Evolutionary conservation across 495 filamentous ascomycete genomes (phyloP), one percentile per base, ranked within the genome.

Genomic region (Sordaria brevicollis): DNA sequence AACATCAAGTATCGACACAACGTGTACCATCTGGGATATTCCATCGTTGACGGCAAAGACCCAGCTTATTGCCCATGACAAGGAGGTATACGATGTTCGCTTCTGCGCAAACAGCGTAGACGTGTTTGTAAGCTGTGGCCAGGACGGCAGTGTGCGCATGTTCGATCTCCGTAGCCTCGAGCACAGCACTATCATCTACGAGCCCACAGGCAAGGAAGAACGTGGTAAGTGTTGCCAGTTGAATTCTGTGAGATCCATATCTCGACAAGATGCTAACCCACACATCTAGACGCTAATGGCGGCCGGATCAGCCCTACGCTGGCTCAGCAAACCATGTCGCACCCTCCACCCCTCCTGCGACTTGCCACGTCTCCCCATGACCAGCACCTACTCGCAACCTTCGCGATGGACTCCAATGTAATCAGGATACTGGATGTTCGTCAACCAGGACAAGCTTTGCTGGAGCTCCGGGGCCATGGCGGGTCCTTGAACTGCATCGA

Each of bases 1-100:
- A 71, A 99, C 95, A 0, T 96, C 92, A 3, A 97, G 94, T 78
- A 99, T 99, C 71, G 95, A 99, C 77, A 99, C 95, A 0, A 99
- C 95, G 1, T 99, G 95, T 81, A 99, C 95, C n/a, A 98, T 99
- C 69, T 99, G 95, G 95, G 95, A 99, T 75, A 99, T 99, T 35
- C 95, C 95, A 3, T 97, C 95, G 4, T 82, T 99, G 71, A 99
- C 95, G 1, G 95, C 95, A 15, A 99, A 99, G 80, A 99, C 95
- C 2, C 95, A 99, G 79, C 81, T 99, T 15, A 99, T 99, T 79
- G 95, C 95, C 31, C 95, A 99, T 75, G 95, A 99, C 80, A 98
- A 97, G 79, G 95, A 99, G 80, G 95, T 99, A 5, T 99, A 96
- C 74, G 95, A 99, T 78, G 95, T 99, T 37, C 89, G 95, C 13